phyloP scores from a whole-genome alignment of 805 yeast species.

The Ogataea philodendri region DNA sequence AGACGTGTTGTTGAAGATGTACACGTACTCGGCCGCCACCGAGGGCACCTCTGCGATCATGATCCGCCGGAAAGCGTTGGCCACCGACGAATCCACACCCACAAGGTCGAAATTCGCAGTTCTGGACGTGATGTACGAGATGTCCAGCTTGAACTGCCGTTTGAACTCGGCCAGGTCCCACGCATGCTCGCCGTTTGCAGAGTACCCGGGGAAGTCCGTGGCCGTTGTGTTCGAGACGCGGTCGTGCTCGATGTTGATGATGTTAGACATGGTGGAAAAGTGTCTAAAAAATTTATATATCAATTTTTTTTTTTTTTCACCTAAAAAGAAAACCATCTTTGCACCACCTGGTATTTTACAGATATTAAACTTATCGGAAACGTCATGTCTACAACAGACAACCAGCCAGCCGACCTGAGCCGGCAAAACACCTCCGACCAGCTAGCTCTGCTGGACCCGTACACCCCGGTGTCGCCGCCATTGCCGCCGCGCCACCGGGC shows the following conservation, averaged over 20 bases:
- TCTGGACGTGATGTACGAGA: conserved; percentile 63
- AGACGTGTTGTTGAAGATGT: conserved; percentile 89
- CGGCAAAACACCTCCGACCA: no score
- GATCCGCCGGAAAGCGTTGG: conserved; percentile 95
- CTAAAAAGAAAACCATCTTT: no score
- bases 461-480: no score
- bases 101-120: conserved; percentile 83
- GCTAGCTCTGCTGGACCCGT: no score
- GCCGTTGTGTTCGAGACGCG: conserved; percentile 87
- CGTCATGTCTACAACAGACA: no score
- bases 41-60: conserved; percentile 97
- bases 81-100: conserved; percentile 85
- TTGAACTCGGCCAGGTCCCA: conserved; percentile 87
- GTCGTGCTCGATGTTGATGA: conserved; percentile 85
- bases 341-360: no score
- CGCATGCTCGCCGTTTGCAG: conserved; percentile 55
- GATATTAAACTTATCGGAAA: no score
- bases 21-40: conserved; percentile 91
- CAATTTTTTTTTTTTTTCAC: background rate
- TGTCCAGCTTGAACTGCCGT: conserved; percentile 60
- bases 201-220: conserved; percentile 90
- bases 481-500: no score
- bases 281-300: conserved; percentile 3
- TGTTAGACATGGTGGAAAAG: conserved; percentile 41
- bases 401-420: no score